Evolutionary conservation across 1,284 basidiomycete genomes (phyloP), one percentile per base, ranked within the genome.

Genomic region (Moesziomyces sp.): DNA sequence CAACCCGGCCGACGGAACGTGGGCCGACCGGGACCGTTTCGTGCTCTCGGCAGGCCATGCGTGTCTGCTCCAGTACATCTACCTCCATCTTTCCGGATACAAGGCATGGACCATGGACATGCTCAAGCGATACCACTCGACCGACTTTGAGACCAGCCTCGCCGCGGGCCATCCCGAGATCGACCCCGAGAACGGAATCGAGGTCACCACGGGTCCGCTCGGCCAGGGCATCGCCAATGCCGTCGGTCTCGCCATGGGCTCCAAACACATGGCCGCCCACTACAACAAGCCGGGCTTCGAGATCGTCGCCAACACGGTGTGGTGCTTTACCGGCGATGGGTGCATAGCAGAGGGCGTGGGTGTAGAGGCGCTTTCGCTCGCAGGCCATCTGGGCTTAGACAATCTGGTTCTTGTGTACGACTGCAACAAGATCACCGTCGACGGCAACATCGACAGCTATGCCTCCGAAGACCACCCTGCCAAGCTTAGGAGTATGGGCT

Each of bases 201-300:
- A 97, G 86, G 93, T 97, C 71, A 97, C 94, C 77, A 97, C 94
- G 61, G 94, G 94, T 66, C 94, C 94, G 67, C 90, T 97, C 35
- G 94, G 94, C 49, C 94, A 97, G 86, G 80, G 67, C 81, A 91
- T 97, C 84, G 89, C 91, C 76, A 95, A 94, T 84, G 93, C 90
- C 66, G 93, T 97, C 74, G 94, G 94, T 85, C 86, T 97, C 54
- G 94, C 94, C 61, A 94, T 96, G 61, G 94, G 92, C n/a, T 90
- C 94, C 86, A 91, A 92, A 33, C 93, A 97, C 85, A 87, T 95
- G 72, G 93, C 88, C 50, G 93, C 93, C 40, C 86, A 90, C 54
- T 97, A 90, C 88, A 97, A 97, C 89, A 92, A 91, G 86, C 90
- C 92, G 47, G 89, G 89, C 28, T 94, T 92, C 83, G 86, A 91